phyloP scores from a whole-genome alignment of 73 alveolate genomes.

The Strombidium stylifer region DNA sequence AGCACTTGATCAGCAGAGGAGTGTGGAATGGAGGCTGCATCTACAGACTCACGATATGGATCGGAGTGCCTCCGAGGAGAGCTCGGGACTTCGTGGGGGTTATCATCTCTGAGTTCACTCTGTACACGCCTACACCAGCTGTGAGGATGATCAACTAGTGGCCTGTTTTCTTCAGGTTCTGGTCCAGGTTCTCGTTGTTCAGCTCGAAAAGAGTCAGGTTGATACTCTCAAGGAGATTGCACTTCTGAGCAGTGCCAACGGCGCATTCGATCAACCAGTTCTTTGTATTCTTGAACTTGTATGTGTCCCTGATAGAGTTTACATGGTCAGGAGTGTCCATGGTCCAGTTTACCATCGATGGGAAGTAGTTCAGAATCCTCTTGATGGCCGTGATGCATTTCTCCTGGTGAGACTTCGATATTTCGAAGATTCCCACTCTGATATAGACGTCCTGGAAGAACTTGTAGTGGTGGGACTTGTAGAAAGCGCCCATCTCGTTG shows the following conservation, averaged over 20 bases:
- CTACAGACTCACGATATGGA: conserved; percentile 24
- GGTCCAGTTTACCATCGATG: conserved; percentile 55
- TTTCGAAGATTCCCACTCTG: conserved; percentile 42
- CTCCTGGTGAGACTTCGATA: conserved; percentile 29
- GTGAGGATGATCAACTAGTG: conserved; percentile 34
- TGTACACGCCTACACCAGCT: conserved; percentile 56
- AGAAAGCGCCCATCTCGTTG: conserved; percentile 1
- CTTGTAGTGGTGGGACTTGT: conserved; percentile 26
- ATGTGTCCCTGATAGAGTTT: neutral
- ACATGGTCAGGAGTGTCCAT: conserved; percentile 23
- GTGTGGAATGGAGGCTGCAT: conserved; percentile 27
- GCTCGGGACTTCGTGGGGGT: conserved; percentile 55
- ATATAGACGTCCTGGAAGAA: conserved; percentile 51
- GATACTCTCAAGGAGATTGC: conserved; percentile 48
- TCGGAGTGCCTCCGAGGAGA: conserved; percentile 30
- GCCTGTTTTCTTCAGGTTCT: conserved; percentile 43
- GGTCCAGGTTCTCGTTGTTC: conserved; percentile 29
- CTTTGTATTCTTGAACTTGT: neutral
- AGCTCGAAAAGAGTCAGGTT: conserved; percentile 33
- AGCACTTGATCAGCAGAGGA: conserved; percentile 44
- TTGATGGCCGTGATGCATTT: conserved; percentile 9
- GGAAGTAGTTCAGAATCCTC: conserved; percentile 32
- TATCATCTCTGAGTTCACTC: conserved; percentile 52
- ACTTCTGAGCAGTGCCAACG: conserved; percentile 22
- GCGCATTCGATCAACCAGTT: conserved; percentile 28